Conservation (phyloP, 257 asterid genomes). For the Solanum neorickii region DNA sequence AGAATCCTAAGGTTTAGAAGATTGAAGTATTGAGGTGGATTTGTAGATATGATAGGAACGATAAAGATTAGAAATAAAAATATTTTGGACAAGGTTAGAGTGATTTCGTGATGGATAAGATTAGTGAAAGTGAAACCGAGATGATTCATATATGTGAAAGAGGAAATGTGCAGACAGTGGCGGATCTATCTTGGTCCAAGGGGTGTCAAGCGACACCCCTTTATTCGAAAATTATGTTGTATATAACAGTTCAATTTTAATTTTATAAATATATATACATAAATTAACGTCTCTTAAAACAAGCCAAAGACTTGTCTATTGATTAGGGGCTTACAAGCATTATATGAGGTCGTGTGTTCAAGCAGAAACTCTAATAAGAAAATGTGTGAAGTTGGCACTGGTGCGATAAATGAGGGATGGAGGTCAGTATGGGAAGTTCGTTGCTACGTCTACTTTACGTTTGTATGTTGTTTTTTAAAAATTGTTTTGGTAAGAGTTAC, state of each 20-base stretch:
- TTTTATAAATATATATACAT: too few species aligned
- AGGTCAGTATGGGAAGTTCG: neutral
- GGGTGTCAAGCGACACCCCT: too few species aligned
- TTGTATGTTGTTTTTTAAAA: neutral
- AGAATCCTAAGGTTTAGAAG: neutral
- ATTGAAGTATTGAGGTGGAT: neutral
- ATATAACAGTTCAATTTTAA: too few species aligned
- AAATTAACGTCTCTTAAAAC: too few species aligned
- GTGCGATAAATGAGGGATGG: neutral
- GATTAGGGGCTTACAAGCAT: rapidly evolving
- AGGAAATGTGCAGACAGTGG: too few species aligned
- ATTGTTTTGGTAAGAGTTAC: neutral
- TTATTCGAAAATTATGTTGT: too few species aligned
- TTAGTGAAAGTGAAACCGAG: neutral
- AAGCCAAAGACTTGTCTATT: too few species aligned
- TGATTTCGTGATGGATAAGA: too few species aligned
- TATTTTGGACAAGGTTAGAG: neutral
- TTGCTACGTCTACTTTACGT: neutral
- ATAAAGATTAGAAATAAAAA: too few species aligned
- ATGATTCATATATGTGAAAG: too few species aligned
- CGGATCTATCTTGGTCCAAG: too few species aligned
- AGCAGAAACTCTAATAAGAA: neutral
- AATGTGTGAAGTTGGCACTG: neutral
- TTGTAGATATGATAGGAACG: neutral
- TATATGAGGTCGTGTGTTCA: too few species aligned